Evolutionary conservation across 2,329 filamentous ascomycete species (phyloP).

Genomic region (Pleoardoris graminearum): DNA sequence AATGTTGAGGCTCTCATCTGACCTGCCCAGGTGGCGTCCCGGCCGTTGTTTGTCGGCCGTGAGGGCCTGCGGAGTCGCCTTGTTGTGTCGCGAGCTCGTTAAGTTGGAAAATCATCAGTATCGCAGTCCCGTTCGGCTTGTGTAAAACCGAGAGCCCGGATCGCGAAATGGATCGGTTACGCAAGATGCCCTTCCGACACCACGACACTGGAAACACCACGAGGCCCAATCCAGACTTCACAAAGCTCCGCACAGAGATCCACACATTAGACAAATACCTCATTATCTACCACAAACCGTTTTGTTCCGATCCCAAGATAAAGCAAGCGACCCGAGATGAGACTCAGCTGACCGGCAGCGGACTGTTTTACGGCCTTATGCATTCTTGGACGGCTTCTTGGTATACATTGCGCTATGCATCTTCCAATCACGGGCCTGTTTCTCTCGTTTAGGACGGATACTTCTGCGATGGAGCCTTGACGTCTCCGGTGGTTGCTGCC

Average conservation of each 20-base stretch:
- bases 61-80: background rate
- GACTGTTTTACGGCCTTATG: background rate
- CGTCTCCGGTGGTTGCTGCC: background rate
- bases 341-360: background rate
- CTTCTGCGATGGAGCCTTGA: background rate
- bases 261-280: background rate
- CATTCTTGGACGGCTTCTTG: slow-evolving; percentile 7
- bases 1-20: background rate
- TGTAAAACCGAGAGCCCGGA: background rate
- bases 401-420: background rate
- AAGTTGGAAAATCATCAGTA: background rate
- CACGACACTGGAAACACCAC: background rate
- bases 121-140: background rate
- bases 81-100: background rate
- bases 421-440: background rate
- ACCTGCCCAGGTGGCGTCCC: background rate
- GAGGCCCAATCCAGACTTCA: slow-evolving; percentile 3
- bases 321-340: background rate
- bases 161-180: background rate
- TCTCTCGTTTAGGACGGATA: background rate
- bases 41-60: background rate
- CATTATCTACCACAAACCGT: slow-evolving; percentile 1
- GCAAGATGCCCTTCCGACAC: background rate
- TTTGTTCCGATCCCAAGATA: slow-evolving; percentile 1
- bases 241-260: background rate